These are phyloP conservation scores for Talaromyces sp. DNA, from an alignment of 2,329 filamentous ascomycete species.

Conservation along the genomic window DNA sequence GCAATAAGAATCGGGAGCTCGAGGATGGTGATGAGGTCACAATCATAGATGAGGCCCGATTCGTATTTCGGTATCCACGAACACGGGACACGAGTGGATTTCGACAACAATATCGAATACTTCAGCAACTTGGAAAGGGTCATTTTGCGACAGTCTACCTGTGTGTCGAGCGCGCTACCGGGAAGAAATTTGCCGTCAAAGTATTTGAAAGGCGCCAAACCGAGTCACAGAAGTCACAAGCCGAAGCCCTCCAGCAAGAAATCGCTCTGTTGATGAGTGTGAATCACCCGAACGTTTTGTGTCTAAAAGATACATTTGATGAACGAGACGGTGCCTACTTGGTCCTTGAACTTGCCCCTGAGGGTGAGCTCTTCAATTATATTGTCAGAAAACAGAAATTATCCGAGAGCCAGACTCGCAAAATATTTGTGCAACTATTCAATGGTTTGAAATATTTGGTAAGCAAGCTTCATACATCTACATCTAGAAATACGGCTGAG, in stretches of 20 bases:
- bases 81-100: conserved; percentile 71
- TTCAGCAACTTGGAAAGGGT: conserved; percentile 84
- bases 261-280: conserved; percentile 97
- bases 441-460: conserved; percentile 93
- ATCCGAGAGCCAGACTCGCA: conserved; percentile 74
- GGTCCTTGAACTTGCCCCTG: conserved; percentile 80
- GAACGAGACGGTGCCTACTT: conserved; percentile 87
- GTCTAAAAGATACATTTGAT: conserved; percentile 91
- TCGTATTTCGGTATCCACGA: conserved; percentile 85
- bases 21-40: conserved; percentile 87
- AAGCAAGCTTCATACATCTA: conserved; percentile 30
- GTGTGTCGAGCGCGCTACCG: conserved; percentile 78
- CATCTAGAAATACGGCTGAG: not conserved
- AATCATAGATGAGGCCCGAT: conserved; percentile 76
- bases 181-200: conserved; percentile 84
- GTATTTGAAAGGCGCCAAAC: conserved; percentile 82
- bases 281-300: conserved; percentile 86
- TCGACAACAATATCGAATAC: conserved; percentile 75
- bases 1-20: conserved; percentile 85
- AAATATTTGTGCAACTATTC: conserved; percentile 85
- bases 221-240: conserved; percentile 76
- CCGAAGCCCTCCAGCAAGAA: conserved; percentile 85
- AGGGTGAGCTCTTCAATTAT: conserved; percentile 93
- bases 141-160: conserved; percentile 93
- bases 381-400: conserved; percentile 90